Percentiles rank a stretch among this genome's conserved stretches.
phyloP scores from a whole-genome alignment of 208 protist genomes.

The Leishmania braziliensis region DNA sequence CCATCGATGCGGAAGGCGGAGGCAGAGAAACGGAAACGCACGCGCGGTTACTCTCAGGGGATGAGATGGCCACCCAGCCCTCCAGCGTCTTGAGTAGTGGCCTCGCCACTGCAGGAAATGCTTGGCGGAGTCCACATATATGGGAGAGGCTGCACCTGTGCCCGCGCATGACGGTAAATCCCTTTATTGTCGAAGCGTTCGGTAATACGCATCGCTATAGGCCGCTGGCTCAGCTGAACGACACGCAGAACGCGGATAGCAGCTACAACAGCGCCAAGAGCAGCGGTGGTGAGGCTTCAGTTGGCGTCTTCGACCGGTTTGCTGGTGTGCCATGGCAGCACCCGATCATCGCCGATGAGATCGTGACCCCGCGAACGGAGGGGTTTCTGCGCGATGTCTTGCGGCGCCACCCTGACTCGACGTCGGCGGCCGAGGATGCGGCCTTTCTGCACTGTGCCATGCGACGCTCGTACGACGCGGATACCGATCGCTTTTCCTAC shows the following conservation, averaged over 20 bases:
- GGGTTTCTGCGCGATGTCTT: constrained; percentile 1
- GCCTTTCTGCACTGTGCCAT: constrained; percentile 26
- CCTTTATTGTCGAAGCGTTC: constrained; percentile 21
- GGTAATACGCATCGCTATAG: constrained; percentile 23
- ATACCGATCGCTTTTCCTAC: constrained; percentile 20
- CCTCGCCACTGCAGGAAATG: not conserved
- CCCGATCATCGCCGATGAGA: constrained; percentile 8
- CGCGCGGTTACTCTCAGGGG: not conserved
- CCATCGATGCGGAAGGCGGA: not conserved
- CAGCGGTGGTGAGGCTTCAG: not conserved
- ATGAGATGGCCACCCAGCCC: not conserved
- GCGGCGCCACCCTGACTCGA: not conserved
- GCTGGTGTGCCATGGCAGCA: constrained; percentile 14
- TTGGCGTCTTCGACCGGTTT: constrained; percentile 1
- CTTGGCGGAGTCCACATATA: not conserved
- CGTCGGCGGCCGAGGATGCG: constrained; percentile 2
- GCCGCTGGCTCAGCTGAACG: not conserved
- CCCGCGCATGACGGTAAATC: constrained; percentile 18
- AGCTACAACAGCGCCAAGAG: not conserved
- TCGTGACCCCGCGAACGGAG: constrained; percentile 24
- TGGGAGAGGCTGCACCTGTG: constrained; percentile 13
- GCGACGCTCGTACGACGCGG: constrained; percentile 26
- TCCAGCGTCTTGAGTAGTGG: constrained; percentile 1
- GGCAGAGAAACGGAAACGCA: not conserved
- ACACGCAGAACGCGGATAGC: not conserved